Evolutionary conservation across 2,329 filamentous ascomycete genomes (phyloP).

Genomic region (Aspergillus sp.): DNA sequence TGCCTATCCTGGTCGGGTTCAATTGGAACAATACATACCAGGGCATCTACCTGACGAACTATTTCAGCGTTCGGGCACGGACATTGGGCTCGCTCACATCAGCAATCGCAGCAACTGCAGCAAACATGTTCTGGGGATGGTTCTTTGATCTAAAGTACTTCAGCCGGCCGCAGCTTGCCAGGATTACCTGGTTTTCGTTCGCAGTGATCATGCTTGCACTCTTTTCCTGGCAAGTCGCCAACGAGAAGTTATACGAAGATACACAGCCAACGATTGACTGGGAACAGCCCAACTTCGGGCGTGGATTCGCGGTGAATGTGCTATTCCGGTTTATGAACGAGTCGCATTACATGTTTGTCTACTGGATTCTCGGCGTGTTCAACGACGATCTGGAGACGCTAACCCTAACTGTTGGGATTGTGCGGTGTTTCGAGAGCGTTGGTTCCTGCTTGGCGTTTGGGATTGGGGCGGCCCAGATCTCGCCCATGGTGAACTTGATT

Average conservation of each 20-base stretch:
- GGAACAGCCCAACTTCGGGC: conserved; percentile 1
- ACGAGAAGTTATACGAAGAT: conserved; percentile 6
- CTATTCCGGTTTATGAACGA: conserved; percentile 10
- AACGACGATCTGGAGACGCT: conserved; percentile 8
- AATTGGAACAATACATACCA: conserved; percentile 10
- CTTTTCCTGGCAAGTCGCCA: conserved; percentile 2
- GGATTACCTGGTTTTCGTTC: conserved; percentile 8
- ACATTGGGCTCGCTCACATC: conserved; percentile 2
- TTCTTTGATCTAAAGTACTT: conserved; percentile 1
- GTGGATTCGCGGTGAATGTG: conserved; percentile 7
- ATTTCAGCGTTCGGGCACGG: conserved; percentile 7
- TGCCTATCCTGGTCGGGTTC: conserved; percentile 9
- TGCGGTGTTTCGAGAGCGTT: conserved; percentile 11
- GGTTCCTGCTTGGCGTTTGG: conserved; percentile 9
- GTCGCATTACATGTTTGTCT: conserved; percentile 12
- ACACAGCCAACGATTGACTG: conserved; percentile 8
- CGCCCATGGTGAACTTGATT: conserved; percentile 7
- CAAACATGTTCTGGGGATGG: conserved; percentile 11
- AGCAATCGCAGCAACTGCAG: conserved; percentile 1
- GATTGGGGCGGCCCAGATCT: conserved; percentile 4
- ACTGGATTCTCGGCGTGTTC: conserved; percentile 8
- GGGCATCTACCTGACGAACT: conserved; percentile 9
- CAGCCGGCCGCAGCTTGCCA: neutral
- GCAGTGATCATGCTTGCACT: conserved; percentile 3
- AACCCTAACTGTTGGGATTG: conserved; percentile 8